Percentiles rank a stretch among this genome's conserved stretches.
phyloP scores from a whole-genome alignment of 2,329 filamentous ascomycete genomes.

The Diaporthe citri region DNA sequence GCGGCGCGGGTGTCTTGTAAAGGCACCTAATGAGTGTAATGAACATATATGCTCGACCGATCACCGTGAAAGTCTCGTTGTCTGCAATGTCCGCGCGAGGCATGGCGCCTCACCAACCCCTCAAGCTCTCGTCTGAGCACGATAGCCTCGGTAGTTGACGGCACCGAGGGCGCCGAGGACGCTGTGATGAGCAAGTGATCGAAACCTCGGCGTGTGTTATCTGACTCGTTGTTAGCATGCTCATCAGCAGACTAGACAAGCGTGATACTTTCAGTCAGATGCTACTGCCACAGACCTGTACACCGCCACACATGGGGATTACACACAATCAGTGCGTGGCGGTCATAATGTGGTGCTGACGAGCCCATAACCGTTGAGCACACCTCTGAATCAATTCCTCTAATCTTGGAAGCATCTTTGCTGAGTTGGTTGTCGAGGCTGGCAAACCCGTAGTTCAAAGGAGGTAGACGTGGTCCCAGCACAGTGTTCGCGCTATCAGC shows the following conservation, averaged over 20 bases:
- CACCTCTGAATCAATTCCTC: not conserved
- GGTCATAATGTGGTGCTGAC: not conserved
- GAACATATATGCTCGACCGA: not conserved
- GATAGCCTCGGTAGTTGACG: not conserved
- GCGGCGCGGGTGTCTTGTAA: not conserved
- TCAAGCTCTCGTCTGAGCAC: too few relatives aligned
- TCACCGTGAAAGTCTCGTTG: not conserved
- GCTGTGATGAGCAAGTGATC: not conserved
- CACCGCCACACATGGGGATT: not conserved
- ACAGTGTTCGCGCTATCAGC: not conserved
- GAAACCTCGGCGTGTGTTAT: not conserved
- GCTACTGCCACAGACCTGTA: not conserved
- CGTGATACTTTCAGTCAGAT: not conserved
- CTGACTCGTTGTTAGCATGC: not conserved
- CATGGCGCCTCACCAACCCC: not conserved
- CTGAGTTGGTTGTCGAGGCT: not conserved
- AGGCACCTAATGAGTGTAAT: not conserved
- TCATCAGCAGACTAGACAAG: not conserved
- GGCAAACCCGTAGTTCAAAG: not conserved
- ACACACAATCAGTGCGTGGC: not conserved
- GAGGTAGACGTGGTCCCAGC: not conserved
- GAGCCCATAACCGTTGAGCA: not conserved
- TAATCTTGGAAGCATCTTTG: not conserved
- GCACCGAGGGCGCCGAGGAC: not conserved
- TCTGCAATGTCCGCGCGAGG: not conserved